Base-by-base conservation (phyloP, 345 rosid genomes). In the Balakata baccata region DNA sequence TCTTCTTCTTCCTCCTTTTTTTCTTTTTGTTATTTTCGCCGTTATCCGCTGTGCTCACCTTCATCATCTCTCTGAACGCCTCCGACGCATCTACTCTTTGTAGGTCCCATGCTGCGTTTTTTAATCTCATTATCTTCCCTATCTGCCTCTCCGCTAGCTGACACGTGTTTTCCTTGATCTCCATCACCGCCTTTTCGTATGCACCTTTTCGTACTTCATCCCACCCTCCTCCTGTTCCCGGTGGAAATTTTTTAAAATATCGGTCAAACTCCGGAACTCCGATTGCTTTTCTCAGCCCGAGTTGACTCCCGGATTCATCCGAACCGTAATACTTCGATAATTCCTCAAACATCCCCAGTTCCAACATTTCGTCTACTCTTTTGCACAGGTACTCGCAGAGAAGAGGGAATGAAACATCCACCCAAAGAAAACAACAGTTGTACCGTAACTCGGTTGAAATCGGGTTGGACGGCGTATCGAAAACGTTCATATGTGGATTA, bases 291-390 rank as follows among this genome's bases (percentile, higher is more conserved):
- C 87, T 71, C 46, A 95, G 58, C 69, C 98, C 97, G 22, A 58
- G 70, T 69, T 71, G 85, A 71, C 38, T 38, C 46, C 17, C 22
- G 38, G 70, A 29, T 58, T 80, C 74, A 0, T 23, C 69, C 58
- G 87, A 82, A 64, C 84, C 75, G 79, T 84, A 90, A 43, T 83
- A 89, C 74, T 70, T 64, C 6, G 77, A 73, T 23, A 95, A 64
- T 83, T 95, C 99, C 17, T 89, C 86, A 62, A 91, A 85, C 99
- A 95, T 92, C 67, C 98, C 99, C 34, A 82, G 78, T n/a, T 76
- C 87, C 52, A 95, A 88, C 99, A 95, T 95, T 7, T 92, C 97
- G 71, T 95, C 99, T 38, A 92, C 99, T 25, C 99, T 81, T 69
- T 64, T 79, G 45, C 82, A 52, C 0, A 95, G 73, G 74, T 92